These are phyloP conservation scores for Phytophthora meadii DNA, from an alignment of 352 stramenopile genomes.

Conservation along the genomic window DNA sequence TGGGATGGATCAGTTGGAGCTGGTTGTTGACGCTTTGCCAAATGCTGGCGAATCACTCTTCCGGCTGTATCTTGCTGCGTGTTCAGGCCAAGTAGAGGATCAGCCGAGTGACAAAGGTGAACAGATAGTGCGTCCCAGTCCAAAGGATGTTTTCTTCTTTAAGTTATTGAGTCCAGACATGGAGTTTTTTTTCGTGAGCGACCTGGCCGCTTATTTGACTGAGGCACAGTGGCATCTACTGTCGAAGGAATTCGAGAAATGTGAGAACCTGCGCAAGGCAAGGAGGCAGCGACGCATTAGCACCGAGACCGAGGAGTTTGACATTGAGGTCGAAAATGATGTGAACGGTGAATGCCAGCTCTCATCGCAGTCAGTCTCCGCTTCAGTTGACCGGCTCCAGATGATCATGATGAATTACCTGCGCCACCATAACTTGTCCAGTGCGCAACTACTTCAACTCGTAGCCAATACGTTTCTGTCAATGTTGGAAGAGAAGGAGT, in stretches of 20 bases:
- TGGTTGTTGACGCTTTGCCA: conserved; percentile 58
- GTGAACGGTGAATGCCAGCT: conserved; percentile 13
- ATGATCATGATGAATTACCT: conserved; percentile 70
- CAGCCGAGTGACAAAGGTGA: conserved; percentile 18
- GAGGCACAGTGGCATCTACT: conserved; percentile 74
- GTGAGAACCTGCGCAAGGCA: conserved; percentile 41
- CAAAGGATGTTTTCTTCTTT: conserved; percentile 67
- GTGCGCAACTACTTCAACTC: conserved; percentile 52
- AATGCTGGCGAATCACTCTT: conserved; percentile 70
- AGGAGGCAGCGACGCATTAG: conserved; percentile 27
- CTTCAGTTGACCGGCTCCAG: conserved; percentile 62
- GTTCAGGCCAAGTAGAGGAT: conserved; percentile 36
- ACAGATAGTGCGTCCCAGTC: conserved; percentile 2
- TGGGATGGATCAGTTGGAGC: conserved; percentile 59
- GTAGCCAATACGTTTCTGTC: conserved; percentile 53
- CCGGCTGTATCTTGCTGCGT: conserved; percentile 62
- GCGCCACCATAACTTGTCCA: conserved; percentile 55
- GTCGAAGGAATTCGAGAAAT: conserved; percentile 71
- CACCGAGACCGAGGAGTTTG: conserved; percentile 12
- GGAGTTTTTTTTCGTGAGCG: conserved; percentile 78
- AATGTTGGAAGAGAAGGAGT: conserved; percentile 56
- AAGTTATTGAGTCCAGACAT: conserved; percentile 66
- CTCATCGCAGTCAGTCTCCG: conserved; percentile 11
- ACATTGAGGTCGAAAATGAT: conserved; percentile 33
- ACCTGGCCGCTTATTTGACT: conserved; percentile 62